Evolutionary conservation across 495 filamentous ascomycete genomes (phyloP).

Genomic region (Penicillium atrosanguineum): DNA sequence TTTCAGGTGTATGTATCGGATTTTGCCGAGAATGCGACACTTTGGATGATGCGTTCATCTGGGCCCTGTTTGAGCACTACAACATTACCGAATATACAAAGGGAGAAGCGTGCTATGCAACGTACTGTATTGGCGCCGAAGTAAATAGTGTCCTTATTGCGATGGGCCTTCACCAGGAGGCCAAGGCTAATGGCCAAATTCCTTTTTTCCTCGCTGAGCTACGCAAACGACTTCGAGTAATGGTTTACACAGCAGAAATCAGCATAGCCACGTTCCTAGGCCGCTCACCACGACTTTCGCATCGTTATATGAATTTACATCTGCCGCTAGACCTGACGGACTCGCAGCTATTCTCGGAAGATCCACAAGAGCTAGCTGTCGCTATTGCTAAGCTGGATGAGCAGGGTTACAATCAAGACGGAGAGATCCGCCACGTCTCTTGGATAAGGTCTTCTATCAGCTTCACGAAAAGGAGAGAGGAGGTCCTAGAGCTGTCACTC

Average conservation of each 20-base stretch:
- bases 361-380: background rate
- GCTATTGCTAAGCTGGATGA: conserved; percentile 2
- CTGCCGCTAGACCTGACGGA: conserved; percentile 1
- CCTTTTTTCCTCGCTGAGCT: conserved; percentile 4
- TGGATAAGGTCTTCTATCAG: conserved; percentile 1
- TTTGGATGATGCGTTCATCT: conserved; percentile 1
- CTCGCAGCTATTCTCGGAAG: background rate
- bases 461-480: conserved; percentile 1
- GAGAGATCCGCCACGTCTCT: background rate
- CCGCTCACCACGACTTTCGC: background rate
- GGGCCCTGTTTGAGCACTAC: conserved; percentile 1
- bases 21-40: background rate
- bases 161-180: conserved; percentile 2
- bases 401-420: conserved; percentile 2
- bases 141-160: background rate
- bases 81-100: conserved; percentile 1
- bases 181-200: background rate
- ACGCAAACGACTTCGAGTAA: conserved; percentile 3
- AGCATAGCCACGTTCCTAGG: conserved; percentile 4
- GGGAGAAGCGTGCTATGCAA: conserved; percentile 1
- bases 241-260: conserved; percentile 4
- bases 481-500: conserved; percentile 1
- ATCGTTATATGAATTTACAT: conserved; percentile 4
- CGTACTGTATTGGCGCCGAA: conserved; percentile 1
- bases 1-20: background rate